Conservation (phyloP, 2,329 filamentous ascomycete genomes). For the Chaetothyriales sp. region DNA sequence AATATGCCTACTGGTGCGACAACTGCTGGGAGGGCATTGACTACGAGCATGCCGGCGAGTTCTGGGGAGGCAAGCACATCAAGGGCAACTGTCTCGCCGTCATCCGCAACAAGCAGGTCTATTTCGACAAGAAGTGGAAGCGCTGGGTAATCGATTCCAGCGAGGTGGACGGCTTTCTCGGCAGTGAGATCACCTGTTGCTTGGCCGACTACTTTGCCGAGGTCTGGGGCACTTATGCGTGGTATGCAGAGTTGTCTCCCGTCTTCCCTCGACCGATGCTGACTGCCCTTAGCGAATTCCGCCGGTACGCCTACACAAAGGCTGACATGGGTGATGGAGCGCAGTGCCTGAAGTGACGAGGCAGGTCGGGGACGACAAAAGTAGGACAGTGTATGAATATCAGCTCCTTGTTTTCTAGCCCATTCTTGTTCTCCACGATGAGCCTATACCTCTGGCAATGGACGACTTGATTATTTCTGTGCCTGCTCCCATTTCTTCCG, state of each 20-base stretch:
- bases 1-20: not conserved
- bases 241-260: not conserved
- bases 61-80: not conserved
- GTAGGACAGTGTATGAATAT: too few relatives aligned
- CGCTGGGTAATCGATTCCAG: not conserved
- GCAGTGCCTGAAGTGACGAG: not conserved
- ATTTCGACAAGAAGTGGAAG: not conserved
- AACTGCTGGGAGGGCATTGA: not conserved
- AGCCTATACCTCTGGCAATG: too few relatives aligned
- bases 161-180: not conserved
- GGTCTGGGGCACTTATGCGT: not conserved
- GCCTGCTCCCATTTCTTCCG: too few relatives aligned
- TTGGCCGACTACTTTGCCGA: not conserved
- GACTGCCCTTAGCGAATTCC: not conserved
- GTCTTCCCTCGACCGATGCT: not conserved
- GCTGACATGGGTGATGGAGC: not conserved
- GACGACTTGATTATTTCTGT: too few relatives aligned
- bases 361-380: not conserved
- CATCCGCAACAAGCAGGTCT: not conserved
- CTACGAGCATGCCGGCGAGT: not conserved
- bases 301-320: not conserved
- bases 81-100: not conserved
- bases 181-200: not conserved
- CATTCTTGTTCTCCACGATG: too few relatives aligned
- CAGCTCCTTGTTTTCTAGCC: too few relatives aligned